These are phyloP conservation scores for Yamadazyma kitorensis DNA, from an alignment of 805 yeast species.

Conservation along the genomic window DNA sequence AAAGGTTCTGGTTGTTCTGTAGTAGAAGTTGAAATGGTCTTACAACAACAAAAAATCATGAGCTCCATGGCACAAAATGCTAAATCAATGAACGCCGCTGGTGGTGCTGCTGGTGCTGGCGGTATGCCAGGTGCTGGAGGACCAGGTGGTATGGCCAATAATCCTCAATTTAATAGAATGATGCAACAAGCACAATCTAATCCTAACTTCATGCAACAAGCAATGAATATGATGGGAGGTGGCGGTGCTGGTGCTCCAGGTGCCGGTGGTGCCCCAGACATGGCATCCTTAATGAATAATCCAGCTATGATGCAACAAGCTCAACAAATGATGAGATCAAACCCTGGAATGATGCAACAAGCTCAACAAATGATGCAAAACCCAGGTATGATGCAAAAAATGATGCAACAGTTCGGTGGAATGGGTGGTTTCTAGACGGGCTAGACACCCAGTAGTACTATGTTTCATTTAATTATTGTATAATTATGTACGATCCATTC, in stretches of 20 bases:
- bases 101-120: too few species aligned
- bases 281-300: slow-evolving; percentile 64
- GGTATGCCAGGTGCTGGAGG: too few species aligned
- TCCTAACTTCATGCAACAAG: slow-evolving; percentile 55
- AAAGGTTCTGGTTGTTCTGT: slow-evolving; percentile 92
- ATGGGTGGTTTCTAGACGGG: too few species aligned
- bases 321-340: slow-evolving; percentile 44
- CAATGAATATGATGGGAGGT: slow-evolving; percentile 62
- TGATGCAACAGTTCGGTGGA: slow-evolving; percentile 74
- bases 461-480: too few species aligned
- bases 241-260: slow-evolving; percentile 40
- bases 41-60: slow-evolving; percentile 91
- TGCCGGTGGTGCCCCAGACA: slow-evolving; percentile 38
- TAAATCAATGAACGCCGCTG: slow-evolving; percentile 17
- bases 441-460: too few species aligned
- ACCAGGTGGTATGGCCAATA: slow-evolving; percentile 23
- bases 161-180: slow-evolving; percentile 48
- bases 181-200: slow-evolving; percentile 54
- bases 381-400: slow-evolving; percentile 69
- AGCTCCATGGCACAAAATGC: slow-evolving; percentile 80
- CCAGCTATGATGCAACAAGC: slow-evolving; percentile 47
- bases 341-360: slow-evolving; percentile 40
- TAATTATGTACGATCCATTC: too few species aligned
- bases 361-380: slow-evolving; percentile 43
- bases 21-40: slow-evolving; percentile 87